Evolutionary conservation across 352 stramenopile species (phyloP).

Genomic region (Phytophthora pistaciae): DNA sequence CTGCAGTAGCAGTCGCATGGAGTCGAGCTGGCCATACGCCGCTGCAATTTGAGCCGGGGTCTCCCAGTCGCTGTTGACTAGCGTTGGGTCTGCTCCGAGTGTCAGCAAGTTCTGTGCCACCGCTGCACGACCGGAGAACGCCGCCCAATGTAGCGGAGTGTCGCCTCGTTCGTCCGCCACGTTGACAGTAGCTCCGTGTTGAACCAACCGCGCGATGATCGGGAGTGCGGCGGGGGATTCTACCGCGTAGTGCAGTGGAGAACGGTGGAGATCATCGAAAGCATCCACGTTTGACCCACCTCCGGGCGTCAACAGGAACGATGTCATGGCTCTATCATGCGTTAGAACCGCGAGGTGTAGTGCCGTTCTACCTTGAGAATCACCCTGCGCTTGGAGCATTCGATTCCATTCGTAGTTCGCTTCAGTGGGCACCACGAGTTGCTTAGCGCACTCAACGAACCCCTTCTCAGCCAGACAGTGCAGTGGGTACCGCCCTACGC

Average conservation of each 20-base stretch:
- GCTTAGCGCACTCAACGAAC: slow-evolving; percentile 61
- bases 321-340: slow-evolving; percentile 44
- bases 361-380: slow-evolving; percentile 37
- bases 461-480: slow-evolving; percentile 56
- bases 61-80: slow-evolving; percentile 72
- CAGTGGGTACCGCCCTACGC: slow-evolving; percentile 44
- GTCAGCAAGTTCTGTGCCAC: slow-evolving; percentile 52
- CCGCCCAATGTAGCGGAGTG: slow-evolving; percentile 74
- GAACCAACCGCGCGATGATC: slow-evolving; percentile 25
- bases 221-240: slow-evolving; percentile 36
- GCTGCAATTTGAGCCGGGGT: slow-evolving; percentile 58
- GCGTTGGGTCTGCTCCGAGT: slow-evolving; percentile 53
- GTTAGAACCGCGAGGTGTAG: slow-evolving; percentile 53
- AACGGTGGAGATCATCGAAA: slow-evolving; percentile 47
- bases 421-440: slow-evolving; percentile 41
- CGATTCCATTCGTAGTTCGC: slow-evolving; percentile 27
- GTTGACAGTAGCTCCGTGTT: slow-evolving; percentile 54
- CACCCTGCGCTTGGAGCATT: slow-evolving; percentile 32
- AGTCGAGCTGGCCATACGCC: slow-evolving; percentile 54
- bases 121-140: slow-evolving; percentile 50
- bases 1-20: slow-evolving; percentile 50
- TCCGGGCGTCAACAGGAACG: slow-evolving; percentile 37
- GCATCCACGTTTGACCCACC: slow-evolving; percentile 23
- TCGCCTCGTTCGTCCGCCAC: slow-evolving; percentile 69
- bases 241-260: slow-evolving; percentile 52